Evolutionary conservation across 2,329 filamentous ascomycete genomes (phyloP).

Genomic region (Pseudogymnoascus sp.): DNA sequence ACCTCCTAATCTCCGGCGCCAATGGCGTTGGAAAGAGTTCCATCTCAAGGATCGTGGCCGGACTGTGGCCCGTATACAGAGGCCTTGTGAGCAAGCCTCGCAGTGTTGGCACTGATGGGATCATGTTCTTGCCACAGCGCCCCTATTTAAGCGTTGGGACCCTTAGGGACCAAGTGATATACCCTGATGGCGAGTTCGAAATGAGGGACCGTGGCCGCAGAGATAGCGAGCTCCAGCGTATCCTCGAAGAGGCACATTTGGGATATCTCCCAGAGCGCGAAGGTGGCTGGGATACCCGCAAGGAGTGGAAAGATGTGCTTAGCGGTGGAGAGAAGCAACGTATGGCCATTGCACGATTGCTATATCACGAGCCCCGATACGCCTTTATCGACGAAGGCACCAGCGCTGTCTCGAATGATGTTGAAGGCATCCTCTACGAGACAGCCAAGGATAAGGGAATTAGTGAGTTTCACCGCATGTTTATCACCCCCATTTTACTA

Average conservation of each 20-base stretch:
- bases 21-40: constrained; percentile 93
- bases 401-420: constrained; percentile 85
- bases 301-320: constrained; percentile 98
- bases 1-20: constrained; percentile 87
- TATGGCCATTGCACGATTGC: constrained; percentile 77
- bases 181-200: constrained; percentile 88
- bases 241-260: constrained; percentile 75
- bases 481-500: constrained; percentile 1
- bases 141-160: constrained; percentile 90
- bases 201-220: constrained; percentile 75
- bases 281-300: constrained; percentile 91
- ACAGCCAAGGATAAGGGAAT: constrained; percentile 87
- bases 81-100: constrained; percentile 85
- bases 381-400: constrained; percentile 95
- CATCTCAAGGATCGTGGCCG: constrained; percentile 78
- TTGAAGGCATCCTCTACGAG: constrained; percentile 90
- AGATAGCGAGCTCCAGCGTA: constrained; percentile 67
- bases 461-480: constrained; percentile 52
- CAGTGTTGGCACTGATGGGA: constrained; percentile 71
- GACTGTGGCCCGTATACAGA: constrained; percentile 92
- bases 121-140: constrained; percentile 96
- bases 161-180: constrained; percentile 92
- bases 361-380: constrained; percentile 93
- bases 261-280: constrained; percentile 88
- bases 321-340: constrained; percentile 95